These are phyloP conservation scores for Ophiocordyceps camponoti-rufipedis DNA, from an alignment of 2,329 filamentous ascomycete genomes.

Conservation along the genomic window DNA sequence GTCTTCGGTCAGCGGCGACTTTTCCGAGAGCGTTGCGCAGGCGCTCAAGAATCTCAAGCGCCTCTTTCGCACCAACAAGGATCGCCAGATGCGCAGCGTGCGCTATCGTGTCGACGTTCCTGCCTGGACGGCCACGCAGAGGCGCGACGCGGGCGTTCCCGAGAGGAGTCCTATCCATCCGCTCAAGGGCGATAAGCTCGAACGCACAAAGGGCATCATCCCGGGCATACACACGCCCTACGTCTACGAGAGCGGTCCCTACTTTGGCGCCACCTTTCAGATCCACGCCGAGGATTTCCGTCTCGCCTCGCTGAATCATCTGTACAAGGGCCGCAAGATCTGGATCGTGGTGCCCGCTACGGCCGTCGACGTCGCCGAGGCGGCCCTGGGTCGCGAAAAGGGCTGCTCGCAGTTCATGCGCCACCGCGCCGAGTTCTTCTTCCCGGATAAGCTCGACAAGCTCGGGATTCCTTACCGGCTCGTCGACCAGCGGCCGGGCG, in stretches of 20 bases:
- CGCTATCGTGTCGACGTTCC: conserved; percentile 20
- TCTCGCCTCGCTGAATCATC: conserved; percentile 18
- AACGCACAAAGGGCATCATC: conserved; percentile 18
- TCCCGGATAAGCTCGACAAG: conserved; percentile 19
- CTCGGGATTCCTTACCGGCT: conserved; percentile 18
- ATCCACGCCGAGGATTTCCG: conserved; percentile 22
- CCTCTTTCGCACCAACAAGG: conserved; percentile 17
- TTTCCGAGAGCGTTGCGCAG: conserved; percentile 8
- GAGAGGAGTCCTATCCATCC: conserved; percentile 18
- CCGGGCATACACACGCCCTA: conserved; percentile 22
- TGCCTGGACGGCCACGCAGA: conserved; percentile 17
- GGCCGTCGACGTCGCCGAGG: conserved; percentile 15
- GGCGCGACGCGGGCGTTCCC: conserved; percentile 16
- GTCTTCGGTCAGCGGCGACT: conserved; percentile 7
- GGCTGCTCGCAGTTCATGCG: conserved; percentile 22
- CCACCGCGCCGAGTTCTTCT: conserved; percentile 21
- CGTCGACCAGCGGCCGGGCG: conserved; percentile 19
- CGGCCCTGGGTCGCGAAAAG: conserved; percentile 12
- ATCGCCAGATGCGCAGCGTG: conserved; percentile 17
- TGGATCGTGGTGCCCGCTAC: conserved; percentile 20
- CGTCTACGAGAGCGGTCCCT: conserved; percentile 19
- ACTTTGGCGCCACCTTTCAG: conserved; percentile 21
- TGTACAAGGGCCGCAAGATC: conserved; percentile 21
- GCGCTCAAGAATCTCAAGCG: conserved; percentile 15
- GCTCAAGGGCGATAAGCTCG: conserved; percentile 17